phyloP scores from a whole-genome alignment of 768 basidiomycete genomes.

The Rhodotorula kratochvilovae region DNA sequence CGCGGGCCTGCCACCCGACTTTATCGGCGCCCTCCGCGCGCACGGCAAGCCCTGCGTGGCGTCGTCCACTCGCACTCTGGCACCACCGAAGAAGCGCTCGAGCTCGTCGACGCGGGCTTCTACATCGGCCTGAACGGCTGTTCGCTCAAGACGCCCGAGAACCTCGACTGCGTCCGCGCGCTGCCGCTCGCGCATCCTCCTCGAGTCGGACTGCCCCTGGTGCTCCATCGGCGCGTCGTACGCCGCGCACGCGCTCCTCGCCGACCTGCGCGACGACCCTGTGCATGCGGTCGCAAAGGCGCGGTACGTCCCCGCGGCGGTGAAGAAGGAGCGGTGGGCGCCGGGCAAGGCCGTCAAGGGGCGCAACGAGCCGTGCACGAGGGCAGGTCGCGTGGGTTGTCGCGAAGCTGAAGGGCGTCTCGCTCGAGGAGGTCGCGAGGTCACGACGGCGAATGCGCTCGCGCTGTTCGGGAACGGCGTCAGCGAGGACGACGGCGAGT shows the following conservation, averaged over 20 bases:
- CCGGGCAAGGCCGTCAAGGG: constrained; percentile 61
- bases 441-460: constrained; percentile 61
- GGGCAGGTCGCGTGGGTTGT: constrained; percentile 72
- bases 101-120: constrained; percentile 69
- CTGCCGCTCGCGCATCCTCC: constrained; percentile 62
- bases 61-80: constrained; percentile 84
- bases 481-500: constrained; percentile 15
- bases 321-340: constrained; percentile 47
- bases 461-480: constrained; percentile 13
- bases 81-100: constrained; percentile 57
- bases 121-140: constrained; percentile 59
- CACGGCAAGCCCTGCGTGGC: constrained; percentile 64
- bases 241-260: constrained; percentile 36
- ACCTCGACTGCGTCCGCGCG: constrained; percentile 56
- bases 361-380: constrained; percentile 65
- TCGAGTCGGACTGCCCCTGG: constrained; percentile 63
- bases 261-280: not conserved
- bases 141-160: constrained; percentile 66
- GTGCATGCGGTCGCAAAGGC: not conserved
- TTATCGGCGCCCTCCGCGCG: constrained; percentile 64
- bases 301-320: constrained; percentile 55
- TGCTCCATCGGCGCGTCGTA: constrained; percentile 44
- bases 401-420: constrained; percentile 50
- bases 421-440: constrained; percentile 58
- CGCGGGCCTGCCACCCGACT: constrained; percentile 69